Percentiles rank a stretch among this genome's conserved stretches.
Conservation (phyloP, 805 yeast genomes). For the Sungouiella thailandica region DNA sequence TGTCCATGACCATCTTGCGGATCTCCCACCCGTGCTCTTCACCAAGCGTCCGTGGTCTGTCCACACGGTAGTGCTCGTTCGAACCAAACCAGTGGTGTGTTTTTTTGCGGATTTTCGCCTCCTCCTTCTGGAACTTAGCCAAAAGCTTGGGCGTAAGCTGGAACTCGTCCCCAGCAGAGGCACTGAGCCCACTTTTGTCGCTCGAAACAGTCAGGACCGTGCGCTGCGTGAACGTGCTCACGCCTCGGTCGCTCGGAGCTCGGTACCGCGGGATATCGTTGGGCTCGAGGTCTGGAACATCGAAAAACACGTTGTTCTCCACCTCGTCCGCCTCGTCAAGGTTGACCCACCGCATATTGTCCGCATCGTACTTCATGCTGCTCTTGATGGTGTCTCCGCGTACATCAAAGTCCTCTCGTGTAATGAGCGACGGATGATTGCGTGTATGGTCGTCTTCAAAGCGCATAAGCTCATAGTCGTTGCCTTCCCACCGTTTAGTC, state of each 20-base stretch:
- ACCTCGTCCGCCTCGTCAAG: conserved; percentile 30
- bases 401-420: conserved; percentile 22
- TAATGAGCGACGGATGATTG: conserved; percentile 36
- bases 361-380: conserved; percentile 58
- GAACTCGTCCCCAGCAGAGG: conserved; percentile 22
- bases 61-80: conserved; percentile 21
- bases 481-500: conserved; percentile 58
- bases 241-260: conserved; percentile 20
- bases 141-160: conserved; percentile 21
- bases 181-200: conserved; percentile 9
- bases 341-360: conserved; percentile 56
- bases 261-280: conserved; percentile 14
- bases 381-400: conserved; percentile 17
- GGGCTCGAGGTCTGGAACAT: conserved; percentile 41
- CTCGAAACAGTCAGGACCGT: conserved; percentile 28
- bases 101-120: conserved; percentile 28
- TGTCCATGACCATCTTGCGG: conserved; percentile 38
- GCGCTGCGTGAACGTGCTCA: conserved; percentile 34
- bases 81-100: conserved; percentile 35
- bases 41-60: conserved; percentile 10
- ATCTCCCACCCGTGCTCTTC: conserved; percentile 39
- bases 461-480: conserved; percentile 49
- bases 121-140: conserved; percentile 32
- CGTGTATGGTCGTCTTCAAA: conserved; percentile 36
- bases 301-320: conserved; percentile 41